Evolutionary conservation across 2,329 filamentous ascomycete genomes (phyloP), one percentile per base, ranked within the genome.

Genomic region (Colletotrichum brevisporum): DNA sequence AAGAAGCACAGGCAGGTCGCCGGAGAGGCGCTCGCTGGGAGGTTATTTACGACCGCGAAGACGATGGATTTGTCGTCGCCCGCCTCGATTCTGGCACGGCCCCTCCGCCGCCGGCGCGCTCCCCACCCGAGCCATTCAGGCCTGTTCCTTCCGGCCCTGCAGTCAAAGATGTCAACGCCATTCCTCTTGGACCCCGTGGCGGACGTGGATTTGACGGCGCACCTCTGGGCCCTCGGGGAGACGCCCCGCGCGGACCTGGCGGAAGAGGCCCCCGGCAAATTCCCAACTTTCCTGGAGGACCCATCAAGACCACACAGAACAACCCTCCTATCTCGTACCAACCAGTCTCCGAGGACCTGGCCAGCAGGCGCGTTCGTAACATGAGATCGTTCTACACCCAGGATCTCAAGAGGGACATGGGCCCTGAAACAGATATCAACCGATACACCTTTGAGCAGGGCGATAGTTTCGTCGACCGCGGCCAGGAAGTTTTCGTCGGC

Each of bases 371-470:
- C 13, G 81, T 94, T 5, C 88, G 91, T 27, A 83, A 82, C 69
- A 84, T 90, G 76, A 81, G 77, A 15, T 79, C 80, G 18, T 83
- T 83, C 71, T 87, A 87, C 78, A 82, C 82, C 8, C 77, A 74
- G 39, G 80, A 84, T 52, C 75, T 75, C 27, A 69, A 78, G 21
- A 79, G 83, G 13, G 80, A 84, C 51, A 74, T 84, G 45, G 84
- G 84, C 71, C 77, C 83, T 70, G 80, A 84, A 60, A 78, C 83
- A 70, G 80, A 84, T 58, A 88, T 88, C 79, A 90, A 92, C 76
- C 85, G 92, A 39, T 94, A 93, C 77, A 91, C 90, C 0, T 94
- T 94, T 73, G 91, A 94, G 77, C 83, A 90, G 64, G 85, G 84
- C 1, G 88, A 90, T 69, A 76, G 80, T 6, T 89, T 94, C 62